A percentile compares a stretch with the other conserved stretches of the same genome.
These are phyloP conservation scores for Pestalotiopsis sp. DNA, from an alignment of 2,329 filamentous ascomycete species.

Conservation along the genomic window DNA sequence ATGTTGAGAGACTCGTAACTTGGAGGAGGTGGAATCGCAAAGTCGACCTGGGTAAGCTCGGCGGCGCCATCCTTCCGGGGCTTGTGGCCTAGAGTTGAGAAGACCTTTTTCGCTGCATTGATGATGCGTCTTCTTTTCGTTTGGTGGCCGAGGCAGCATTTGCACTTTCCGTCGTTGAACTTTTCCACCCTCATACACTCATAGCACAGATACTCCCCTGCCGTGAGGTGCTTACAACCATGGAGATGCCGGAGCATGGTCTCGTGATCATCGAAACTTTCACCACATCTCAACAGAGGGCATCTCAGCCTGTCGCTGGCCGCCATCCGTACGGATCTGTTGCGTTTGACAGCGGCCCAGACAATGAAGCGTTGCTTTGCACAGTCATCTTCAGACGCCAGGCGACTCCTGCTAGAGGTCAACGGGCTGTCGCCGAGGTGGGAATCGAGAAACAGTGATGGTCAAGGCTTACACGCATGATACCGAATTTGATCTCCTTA, in stretches of 20 bases:
- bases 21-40: conserved; percentile 40
- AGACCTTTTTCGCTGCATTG: conserved; percentile 54
- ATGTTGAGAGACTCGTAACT: conserved; percentile 45
- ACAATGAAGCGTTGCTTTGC: conserved; percentile 55
- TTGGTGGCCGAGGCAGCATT: conserved; percentile 48
- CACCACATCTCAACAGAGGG: conserved; percentile 51
- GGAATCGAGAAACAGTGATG: neutral
- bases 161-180: conserved; percentile 53
- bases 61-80: conserved; percentile 35
- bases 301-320: conserved; percentile 49
- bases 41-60: conserved; percentile 31
- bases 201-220: conserved; percentile 57
- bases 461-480: conserved; percentile 31
- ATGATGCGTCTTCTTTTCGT: conserved; percentile 53
- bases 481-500: conserved; percentile 18
- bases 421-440: conserved; percentile 16
- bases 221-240: conserved; percentile 45
- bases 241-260: conserved; percentile 54
- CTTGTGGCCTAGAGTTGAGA: conserved; percentile 52
- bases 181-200: conserved; percentile 52
- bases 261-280: conserved; percentile 52
- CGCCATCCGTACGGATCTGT: conserved; percentile 47
- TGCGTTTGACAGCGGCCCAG: conserved; percentile 57
- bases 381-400: conserved; percentile 48
- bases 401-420: conserved; percentile 39